phyloP scores from a whole-genome alignment of 257 asterid species.

The Solanum megistacrolobum region DNA sequence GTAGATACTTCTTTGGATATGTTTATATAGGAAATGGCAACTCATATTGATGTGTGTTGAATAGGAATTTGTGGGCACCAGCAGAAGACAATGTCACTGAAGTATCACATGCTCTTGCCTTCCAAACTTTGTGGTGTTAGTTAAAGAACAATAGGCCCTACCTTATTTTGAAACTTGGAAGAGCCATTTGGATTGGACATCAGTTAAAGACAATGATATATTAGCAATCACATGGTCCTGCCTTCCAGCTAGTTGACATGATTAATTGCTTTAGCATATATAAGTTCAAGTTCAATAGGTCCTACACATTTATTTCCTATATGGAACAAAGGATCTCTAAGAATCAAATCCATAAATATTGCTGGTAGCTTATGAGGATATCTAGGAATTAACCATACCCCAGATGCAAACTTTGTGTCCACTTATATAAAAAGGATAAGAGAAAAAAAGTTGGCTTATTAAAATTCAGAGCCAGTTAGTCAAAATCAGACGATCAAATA shows the following conservation, averaged over 20 bases:
- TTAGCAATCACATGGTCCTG: not conserved
- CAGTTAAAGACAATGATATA: no score
- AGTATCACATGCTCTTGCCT: constrained; percentile 6
- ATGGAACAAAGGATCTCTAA: not conserved
- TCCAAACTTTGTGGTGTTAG: not conserved
- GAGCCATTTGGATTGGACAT: not conserved
- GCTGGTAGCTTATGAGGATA: not conserved
- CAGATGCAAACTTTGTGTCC: not conserved
- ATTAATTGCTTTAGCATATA: not conserved
- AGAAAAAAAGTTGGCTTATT: not conserved
- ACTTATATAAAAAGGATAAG: not conserved
- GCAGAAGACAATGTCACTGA: not conserved
- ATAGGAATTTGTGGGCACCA: not conserved
- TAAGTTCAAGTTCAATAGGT: not conserved
- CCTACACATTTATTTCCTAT: not conserved
- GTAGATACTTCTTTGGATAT: not conserved
- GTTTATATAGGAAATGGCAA: not conserved
- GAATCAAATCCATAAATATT: not conserved
- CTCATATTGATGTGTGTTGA: not conserved
- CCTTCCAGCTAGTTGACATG: not conserved
- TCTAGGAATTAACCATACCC: not conserved
- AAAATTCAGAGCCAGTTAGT: not conserved
- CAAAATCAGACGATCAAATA: not conserved
- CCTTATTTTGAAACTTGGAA: not conserved
- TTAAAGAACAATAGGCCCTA: not conserved